Evolutionary conservation across 83 land plant species (phyloP).

Genomic region (Isoetes engelmannii): DNA sequence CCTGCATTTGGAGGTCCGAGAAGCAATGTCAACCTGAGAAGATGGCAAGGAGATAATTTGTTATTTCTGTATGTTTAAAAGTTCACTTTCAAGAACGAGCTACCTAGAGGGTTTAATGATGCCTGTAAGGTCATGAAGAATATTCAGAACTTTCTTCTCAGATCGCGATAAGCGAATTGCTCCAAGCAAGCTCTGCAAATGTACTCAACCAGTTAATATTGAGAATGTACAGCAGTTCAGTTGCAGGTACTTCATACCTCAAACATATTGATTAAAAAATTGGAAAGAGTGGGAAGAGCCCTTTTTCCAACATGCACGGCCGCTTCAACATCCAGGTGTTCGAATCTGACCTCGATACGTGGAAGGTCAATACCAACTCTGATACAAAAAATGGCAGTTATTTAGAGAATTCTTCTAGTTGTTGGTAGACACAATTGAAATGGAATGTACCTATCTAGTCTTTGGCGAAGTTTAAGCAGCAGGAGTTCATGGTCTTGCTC

Average conservation of each 20-base stretch:
- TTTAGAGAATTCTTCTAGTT: neutral
- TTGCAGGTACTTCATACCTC: constrained; percentile 27
- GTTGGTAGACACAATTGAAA: neutral
- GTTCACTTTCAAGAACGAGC: no score
- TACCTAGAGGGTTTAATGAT: no score
- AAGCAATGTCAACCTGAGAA: neutral
- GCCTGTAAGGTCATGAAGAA: no score
- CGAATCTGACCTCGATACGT: constrained; percentile 28
- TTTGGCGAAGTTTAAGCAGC: constrained; percentile 37
- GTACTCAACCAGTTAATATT: neutral
- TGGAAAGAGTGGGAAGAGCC: constrained; percentile 43
- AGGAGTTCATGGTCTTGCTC: constrained; percentile 73
- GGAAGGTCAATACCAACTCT: neutral
- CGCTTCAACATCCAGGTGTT: constrained; percentile 35
- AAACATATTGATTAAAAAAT: constrained; percentile 22
- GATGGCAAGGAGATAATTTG: no score
- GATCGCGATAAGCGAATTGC: neutral
- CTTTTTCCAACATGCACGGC: constrained; percentile 39
- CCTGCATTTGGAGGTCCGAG: neutral
- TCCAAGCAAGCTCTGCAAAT: neutral
- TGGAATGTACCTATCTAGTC: constrained; percentile 66
- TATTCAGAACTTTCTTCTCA: no score
- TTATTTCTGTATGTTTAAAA: no score
- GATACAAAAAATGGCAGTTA: neutral
- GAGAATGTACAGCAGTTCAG: neutral